Conservation (phyloP, 192 early-diverging fungal species). For the Backusella mclennaniae region DNA sequence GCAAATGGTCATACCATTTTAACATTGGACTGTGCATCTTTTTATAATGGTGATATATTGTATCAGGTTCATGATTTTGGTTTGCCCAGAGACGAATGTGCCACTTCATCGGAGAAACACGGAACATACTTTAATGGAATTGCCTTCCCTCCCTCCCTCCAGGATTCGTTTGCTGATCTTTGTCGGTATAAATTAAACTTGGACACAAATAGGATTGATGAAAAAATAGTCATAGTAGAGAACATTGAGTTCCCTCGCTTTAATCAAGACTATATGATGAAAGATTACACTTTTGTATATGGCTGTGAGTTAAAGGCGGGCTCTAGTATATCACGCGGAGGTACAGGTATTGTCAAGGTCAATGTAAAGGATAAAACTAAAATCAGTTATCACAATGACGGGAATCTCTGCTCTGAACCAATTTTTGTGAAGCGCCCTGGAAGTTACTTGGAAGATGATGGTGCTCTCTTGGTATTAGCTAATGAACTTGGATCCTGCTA, state of each 20-base stretch:
- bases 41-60: slow-evolving; percentile 6
- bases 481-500: slow-evolving; percentile 31
- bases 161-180: slow-evolving; percentile 12
- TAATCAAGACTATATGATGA: background rate
- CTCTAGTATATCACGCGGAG: background rate
- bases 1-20: background rate
- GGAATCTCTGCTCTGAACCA: slow-evolving; percentile 38
- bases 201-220: background rate
- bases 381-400: background rate
- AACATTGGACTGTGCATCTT: slow-evolving; percentile 3
- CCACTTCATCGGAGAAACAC: background rate
- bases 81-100: background rate
- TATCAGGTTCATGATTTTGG: background rate
- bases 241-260: slow-evolving; percentile 4
- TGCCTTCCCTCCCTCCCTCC: background rate
- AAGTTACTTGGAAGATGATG: slow-evolving; percentile 51
- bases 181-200: background rate
- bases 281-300: background rate
- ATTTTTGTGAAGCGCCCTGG: slow-evolving; percentile 54
- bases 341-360: background rate
- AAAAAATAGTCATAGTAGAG: background rate
- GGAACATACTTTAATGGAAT: slow-evolving; percentile 8
- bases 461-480: slow-evolving; percentile 50
- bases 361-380: background rate
- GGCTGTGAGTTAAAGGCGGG: background rate